Percentiles rank a stretch among this genome's conserved stretches.
These are phyloP conservation scores for Penicillium antarcticum DNA, from an alignment of 495 filamentous ascomycete genomes.

Conservation along the genomic window DNA sequence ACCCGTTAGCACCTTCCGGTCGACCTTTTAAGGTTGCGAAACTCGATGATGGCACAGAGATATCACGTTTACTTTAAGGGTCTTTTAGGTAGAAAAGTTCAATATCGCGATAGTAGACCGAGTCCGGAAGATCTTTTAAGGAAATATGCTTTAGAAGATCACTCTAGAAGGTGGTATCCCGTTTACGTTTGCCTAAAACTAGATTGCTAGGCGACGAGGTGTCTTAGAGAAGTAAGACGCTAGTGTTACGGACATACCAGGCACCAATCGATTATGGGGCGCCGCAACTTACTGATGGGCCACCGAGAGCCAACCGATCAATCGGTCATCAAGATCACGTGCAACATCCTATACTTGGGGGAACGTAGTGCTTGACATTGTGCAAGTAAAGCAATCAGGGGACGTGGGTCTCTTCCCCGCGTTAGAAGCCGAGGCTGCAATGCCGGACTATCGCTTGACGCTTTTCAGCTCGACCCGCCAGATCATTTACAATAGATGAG, in stretches of 20 bases:
- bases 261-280: too few species aligned
- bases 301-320: too few species aligned
- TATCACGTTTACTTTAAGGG: slow-evolving; percentile 21
- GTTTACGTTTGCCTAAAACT: slow-evolving; percentile 18
- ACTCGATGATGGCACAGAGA: slow-evolving; percentile 29
- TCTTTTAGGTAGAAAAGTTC: slow-evolving; percentile 28
- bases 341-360: too few species aligned
- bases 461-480: neutral
- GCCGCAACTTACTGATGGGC: too few species aligned
- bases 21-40: slow-evolving; percentile 28
- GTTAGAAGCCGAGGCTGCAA: neutral
- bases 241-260: too few species aligned
- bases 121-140: slow-evolving; percentile 23
- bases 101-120: slow-evolving; percentile 28
- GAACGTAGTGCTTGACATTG: neutral
- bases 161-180: slow-evolving; percentile 18
- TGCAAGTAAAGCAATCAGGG: neutral
- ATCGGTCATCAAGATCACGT: neutral
- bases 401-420: neutral
- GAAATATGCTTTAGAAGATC: slow-evolving; percentile 24
- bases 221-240: slow-evolving; percentile 24
- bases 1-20: slow-evolving; percentile 24
- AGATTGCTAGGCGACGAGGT: slow-evolving; percentile 10
- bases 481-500: neutral
- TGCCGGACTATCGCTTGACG: neutral